These are phyloP conservation scores for Aspergillus sp. DNA, from an alignment of 2,329 filamentous ascomycete species.

Conservation along the genomic window DNA sequence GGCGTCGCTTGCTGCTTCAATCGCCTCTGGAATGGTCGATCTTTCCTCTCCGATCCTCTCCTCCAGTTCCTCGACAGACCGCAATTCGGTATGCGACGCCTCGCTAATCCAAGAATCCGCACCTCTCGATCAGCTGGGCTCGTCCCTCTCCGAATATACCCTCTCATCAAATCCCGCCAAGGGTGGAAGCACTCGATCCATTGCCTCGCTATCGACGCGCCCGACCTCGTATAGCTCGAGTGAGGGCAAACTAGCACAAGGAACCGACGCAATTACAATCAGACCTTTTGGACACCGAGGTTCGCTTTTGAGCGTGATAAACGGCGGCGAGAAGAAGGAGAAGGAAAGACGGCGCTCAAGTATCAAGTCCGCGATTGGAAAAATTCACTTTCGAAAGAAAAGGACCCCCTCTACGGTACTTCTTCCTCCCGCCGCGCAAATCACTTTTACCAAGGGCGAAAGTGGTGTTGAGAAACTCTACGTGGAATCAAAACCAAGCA, in stretches of 20 bases:
- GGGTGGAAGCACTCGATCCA: constrained; percentile 41
- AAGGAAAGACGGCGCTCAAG: constrained; percentile 37
- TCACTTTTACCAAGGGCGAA: constrained; percentile 32
- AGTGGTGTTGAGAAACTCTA: constrained; percentile 42
- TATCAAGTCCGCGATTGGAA: constrained; percentile 40
- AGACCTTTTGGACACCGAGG: constrained; percentile 25
- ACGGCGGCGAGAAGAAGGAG: constrained; percentile 33
- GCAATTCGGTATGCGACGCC: constrained; percentile 36
- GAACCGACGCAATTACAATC: constrained; percentile 23
- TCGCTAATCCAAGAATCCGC: constrained; percentile 30
- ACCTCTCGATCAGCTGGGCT: constrained; percentile 35
- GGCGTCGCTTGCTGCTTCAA: constrained; percentile 42
- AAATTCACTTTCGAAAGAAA: constrained; percentile 42
- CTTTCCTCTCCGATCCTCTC: constrained; percentile 40
- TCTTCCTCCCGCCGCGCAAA: constrained; percentile 34
- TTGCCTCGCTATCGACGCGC: constrained; percentile 44
- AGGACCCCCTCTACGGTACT: constrained; percentile 34
- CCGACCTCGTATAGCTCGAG: constrained; percentile 45
- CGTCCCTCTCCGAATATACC: constrained; percentile 39
- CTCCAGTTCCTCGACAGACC: constrained; percentile 39
- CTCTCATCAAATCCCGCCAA: constrained; percentile 35
- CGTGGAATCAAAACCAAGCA: constrained; percentile 29
- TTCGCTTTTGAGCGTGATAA: constrained; percentile 35
- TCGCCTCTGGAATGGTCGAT: constrained; percentile 40
- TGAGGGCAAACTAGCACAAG: constrained; percentile 33